Base-by-base conservation (phyloP, 2,329 filamentous ascomycete species). In the Fusarium transvaalense region DNA sequence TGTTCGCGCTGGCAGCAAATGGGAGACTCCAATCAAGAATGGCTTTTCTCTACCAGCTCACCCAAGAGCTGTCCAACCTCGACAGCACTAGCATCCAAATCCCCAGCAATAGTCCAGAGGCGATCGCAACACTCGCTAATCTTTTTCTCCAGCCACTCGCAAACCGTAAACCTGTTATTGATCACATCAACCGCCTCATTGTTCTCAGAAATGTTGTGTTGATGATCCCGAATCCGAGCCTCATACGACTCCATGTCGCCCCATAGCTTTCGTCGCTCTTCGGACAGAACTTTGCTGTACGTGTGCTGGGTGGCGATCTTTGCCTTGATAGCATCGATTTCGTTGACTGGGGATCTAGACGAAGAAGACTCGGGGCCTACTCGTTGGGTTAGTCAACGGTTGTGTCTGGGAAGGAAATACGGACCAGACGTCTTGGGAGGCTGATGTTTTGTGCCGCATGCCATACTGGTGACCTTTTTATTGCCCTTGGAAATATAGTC, bases 1-100 rank as follows among this genome's bases (percentile, higher is more conserved):
- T 10, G 3, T 3, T 25, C 39, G 10, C 39, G 3, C 2, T 1
- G 3, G 3, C 6, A 17, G 15, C 14, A 6, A 6, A 25, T 13
- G 14, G 29, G 29, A 4, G 39, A 6, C 3, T 42, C 25, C 2
- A 17, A 6, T 19, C 3, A 25, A 25, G 8, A 3, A 5, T 4
- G 5, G 13, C 21, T 25, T 10, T 17, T 25, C 14, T 17, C 38
- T 42, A 25, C 15, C 39, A 42, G 23, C 5, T 42, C 39, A 17
- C 14, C 23, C 21, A 42, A 25, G 14, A 25, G 21, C 9, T 17
- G 14, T 25, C 14, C 15, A 17, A 14, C 39, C 17, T 25, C 23
- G 14, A 15, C 15, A 9, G 39, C 23, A 7, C 39, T 42, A 7
- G 25, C 21, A 25, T 42, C 39, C 39, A 42, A 10, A 7, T 42